These are phyloP conservation scores for Linaria vulgaris DNA, from an alignment of 257 asterid species.

Conservation along the genomic window DNA sequence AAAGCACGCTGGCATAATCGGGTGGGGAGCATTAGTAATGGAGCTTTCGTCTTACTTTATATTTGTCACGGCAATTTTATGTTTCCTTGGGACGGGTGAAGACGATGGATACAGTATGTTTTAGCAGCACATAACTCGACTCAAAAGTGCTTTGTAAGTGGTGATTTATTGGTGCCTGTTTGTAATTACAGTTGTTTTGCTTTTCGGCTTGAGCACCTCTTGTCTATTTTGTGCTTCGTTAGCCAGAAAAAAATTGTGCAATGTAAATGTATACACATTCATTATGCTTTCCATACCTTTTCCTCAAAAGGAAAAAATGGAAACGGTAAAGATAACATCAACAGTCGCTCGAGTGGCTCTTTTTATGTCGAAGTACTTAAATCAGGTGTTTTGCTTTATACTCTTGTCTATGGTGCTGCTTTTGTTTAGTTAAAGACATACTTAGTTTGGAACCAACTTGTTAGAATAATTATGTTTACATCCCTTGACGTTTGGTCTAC, in stretches of 20 bases:
- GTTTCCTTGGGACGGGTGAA: constrained; percentile 51
- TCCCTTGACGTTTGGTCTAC: too few species aligned
- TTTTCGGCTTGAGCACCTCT: not conserved
- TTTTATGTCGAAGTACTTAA: constrained; percentile 19
- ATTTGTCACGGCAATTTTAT: constrained; percentile 59
- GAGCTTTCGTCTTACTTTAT: constrained; percentile 78
- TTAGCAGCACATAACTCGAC: constrained; percentile 28
- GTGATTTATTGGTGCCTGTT: constrained; percentile 18
- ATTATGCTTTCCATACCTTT: constrained; percentile 15
- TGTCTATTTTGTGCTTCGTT: not conserved
- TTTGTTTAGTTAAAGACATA: too few species aligned
- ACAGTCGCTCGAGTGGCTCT: not conserved
- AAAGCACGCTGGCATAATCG: constrained; percentile 85
- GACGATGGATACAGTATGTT: constrained; percentile 63
- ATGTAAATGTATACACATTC: constrained; percentile 30
- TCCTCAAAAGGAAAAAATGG: not conserved
- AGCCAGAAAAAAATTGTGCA: constrained; percentile 3
- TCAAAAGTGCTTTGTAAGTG: not conserved
- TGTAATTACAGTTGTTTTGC: not conserved
- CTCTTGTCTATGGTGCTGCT: not conserved
- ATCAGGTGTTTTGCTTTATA: constrained; percentile 14
- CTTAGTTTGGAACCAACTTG: too few species aligned
- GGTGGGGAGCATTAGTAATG: constrained; percentile 96
- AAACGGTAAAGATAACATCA: not conserved
- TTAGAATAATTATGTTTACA: too few species aligned